Conservation (phyloP, 768 basidiomycete species). For the Kwoniella bestiolae region DNA sequence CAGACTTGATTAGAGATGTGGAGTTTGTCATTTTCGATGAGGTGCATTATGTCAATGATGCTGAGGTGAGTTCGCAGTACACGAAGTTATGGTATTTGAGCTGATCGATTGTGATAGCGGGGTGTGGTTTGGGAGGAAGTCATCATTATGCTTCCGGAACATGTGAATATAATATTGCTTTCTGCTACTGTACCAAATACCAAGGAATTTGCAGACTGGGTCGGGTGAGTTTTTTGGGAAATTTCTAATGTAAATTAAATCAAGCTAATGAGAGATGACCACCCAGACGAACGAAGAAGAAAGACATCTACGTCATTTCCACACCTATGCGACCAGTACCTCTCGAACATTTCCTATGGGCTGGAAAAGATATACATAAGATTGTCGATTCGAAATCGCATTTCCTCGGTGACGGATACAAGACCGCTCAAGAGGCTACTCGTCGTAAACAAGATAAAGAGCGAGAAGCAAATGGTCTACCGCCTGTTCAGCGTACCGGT, state of each 20-base stretch:
- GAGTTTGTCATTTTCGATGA: conserved; percentile 99
- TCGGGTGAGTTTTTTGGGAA: no score
- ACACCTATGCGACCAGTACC: conserved; percentile 96
- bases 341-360: conserved; percentile 93
- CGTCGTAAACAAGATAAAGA: conserved; percentile 97
- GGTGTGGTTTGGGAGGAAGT: conserved; percentile 99
- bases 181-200: conserved; percentile 98
- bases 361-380: conserved; percentile 89
- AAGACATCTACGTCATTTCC: conserved; percentile 98
- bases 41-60: conserved; percentile 99
- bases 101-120: conserved; percentile 63
- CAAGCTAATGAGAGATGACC: no score
- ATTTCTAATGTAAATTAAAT: no score
- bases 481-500: conserved; percentile 80
- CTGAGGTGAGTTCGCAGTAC: conserved; percentile 68
- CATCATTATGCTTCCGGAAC: conserved; percentile 99
- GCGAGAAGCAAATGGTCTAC: conserved; percentile 88
- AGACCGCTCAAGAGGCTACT: conserved; percentile 84
- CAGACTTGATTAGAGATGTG: conserved; percentile 96
- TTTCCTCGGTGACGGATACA: conserved; percentile 78
- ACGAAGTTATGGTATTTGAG: neutral
- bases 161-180: conserved; percentile 94
- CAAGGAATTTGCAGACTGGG: conserved; percentile 98
- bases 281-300: conserved; percentile 99
- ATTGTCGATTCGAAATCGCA: conserved; percentile 81